These are phyloP conservation scores for Trichophyton verrucosum DNA, from an alignment of 2,329 filamentous ascomycete genomes.

Conservation along the genomic window DNA sequence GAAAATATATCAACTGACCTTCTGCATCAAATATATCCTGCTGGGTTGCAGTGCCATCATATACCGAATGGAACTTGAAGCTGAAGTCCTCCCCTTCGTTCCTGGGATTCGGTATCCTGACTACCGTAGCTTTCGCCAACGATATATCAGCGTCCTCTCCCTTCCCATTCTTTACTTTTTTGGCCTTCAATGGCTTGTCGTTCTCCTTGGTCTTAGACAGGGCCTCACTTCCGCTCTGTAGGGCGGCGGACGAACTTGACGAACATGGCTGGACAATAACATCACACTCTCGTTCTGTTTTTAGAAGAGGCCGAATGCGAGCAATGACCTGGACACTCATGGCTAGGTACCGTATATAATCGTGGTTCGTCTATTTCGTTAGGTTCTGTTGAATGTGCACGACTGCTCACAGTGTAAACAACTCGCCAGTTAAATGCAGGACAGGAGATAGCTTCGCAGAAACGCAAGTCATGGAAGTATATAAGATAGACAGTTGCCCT, in stretches of 20 bases:
- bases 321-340: slow-evolving; percentile 70
- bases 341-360: background rate
- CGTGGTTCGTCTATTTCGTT: background rate
- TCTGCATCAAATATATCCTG: slow-evolving; percentile 81
- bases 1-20: slow-evolving; percentile 42
- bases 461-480: background rate
- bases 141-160: slow-evolving; percentile 25
- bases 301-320: slow-evolving; percentile 75
- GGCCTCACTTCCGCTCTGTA: background rate
- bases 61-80: slow-evolving; percentile 90
- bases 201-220: background rate
- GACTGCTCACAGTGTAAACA: background rate
- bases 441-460: background rate
- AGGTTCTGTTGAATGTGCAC: background rate
- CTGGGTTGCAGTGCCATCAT: slow-evolving; percentile 66
- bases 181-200: background rate
- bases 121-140: slow-evolving; percentile 49
- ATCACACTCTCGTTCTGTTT: slow-evolving; percentile 75
- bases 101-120: slow-evolving; percentile 88
- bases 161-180: slow-evolving; percentile 16
- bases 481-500: background rate
- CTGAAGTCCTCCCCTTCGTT: slow-evolving; percentile 84
- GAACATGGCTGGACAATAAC: slow-evolving; percentile 64
- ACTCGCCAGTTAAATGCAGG: background rate
- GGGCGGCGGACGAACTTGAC: background rate